Percentiles rank a stretch among this genome's conserved stretches.
Evolutionary conservation across 1,139 yeast species (phyloP).

Genomic region (Kodamaea anthophila): DNA sequence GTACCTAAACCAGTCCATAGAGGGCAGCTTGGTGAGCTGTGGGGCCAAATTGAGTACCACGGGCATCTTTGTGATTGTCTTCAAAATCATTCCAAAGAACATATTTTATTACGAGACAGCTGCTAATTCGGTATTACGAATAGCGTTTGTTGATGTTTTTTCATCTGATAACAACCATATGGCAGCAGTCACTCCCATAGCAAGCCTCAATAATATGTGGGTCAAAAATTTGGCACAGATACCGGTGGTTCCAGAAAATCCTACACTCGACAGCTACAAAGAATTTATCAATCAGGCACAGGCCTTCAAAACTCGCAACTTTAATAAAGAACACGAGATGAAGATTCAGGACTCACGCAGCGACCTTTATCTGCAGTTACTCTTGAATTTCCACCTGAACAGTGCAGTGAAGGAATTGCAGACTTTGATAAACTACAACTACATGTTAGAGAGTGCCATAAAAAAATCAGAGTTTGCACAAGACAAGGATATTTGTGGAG

Average conservation of each 20-base stretch:
- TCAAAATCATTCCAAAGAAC: slow-evolving; percentile 25
- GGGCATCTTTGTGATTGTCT: slow-evolving; percentile 22
- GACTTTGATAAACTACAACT: slow-evolving; percentile 22
- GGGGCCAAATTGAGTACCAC: slow-evolving; percentile 18
- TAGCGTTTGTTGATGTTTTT: slow-evolving; percentile 14
- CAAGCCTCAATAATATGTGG: slow-evolving; percentile 16
- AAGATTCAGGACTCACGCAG: slow-evolving; percentile 4
- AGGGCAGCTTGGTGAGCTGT: slow-evolving; percentile 24
- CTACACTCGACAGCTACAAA: slow-evolving; percentile 10
- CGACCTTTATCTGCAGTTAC: slow-evolving; percentile 11
- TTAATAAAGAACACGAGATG: slow-evolving; percentile 5
- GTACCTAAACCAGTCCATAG: slow-evolving; percentile 19
- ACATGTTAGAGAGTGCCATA: slow-evolving; percentile 17
- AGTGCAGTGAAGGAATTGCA: slow-evolving; percentile 19
- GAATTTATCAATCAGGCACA: slow-evolving; percentile 16
- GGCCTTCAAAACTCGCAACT: slow-evolving; percentile 14
- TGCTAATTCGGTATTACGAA: slow-evolving; percentile 20
- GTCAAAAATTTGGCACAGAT: slow-evolving; percentile 14
- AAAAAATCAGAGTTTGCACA: slow-evolving; percentile 4
- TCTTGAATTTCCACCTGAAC: slow-evolving; percentile 19
- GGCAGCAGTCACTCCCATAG: slow-evolving; percentile 10
- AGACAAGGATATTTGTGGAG: slow-evolving; percentile 2
- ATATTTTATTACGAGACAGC: slow-evolving; percentile 25
- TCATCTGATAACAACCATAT: slow-evolving; percentile 3
- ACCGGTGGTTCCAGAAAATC: slow-evolving; percentile 17